Evolutionary conservation across 2,329 filamentous ascomycete genomes (phyloP).

Genomic region (Myrmaecium sp.): DNA sequence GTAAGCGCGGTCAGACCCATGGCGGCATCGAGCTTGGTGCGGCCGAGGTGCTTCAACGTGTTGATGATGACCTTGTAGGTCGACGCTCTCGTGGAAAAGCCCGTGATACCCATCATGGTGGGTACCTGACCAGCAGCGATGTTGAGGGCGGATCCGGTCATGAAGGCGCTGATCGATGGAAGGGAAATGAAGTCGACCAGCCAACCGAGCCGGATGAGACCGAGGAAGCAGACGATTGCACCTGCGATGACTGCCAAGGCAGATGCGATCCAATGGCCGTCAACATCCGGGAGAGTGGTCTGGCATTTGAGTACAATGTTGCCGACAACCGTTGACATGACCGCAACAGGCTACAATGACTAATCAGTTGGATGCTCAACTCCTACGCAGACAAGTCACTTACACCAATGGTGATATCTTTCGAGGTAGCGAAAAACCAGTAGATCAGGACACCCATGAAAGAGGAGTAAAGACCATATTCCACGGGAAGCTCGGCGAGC

Average conservation of each 20-base stretch:
- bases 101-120: conserved; percentile 60
- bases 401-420: conserved; percentile 96
- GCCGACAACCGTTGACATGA: conserved; percentile 83
- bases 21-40: conserved; percentile 59
- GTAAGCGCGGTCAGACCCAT: conserved; percentile 69
- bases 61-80: conserved; percentile 80
- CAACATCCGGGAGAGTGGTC: conserved; percentile 36
- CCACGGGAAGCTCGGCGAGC: conserved; percentile 58
- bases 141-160: conserved; percentile 89
- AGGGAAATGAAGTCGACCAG: conserved; percentile 90
- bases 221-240: conserved; percentile 62
- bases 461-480: conserved; percentile 85
- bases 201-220: conserved; percentile 66
- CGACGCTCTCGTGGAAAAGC: conserved; percentile 56
- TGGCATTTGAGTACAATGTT: conserved; percentile 55
- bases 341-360: conserved; percentile 58
- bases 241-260: conserved; percentile 66
- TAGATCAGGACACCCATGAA: conserved; percentile 93
- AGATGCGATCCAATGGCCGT: conserved; percentile 55
- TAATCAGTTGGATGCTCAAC: not conserved
- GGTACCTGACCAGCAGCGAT: conserved; percentile 76
- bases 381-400: conserved; percentile 17
- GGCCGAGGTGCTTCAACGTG: conserved; percentile 54
- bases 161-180: conserved; percentile 83
- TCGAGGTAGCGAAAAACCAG: conserved; percentile 96